Base-by-base conservation (phyloP, 768 basidiomycete genomes). In the Kockovaella imperatae region DNA sequence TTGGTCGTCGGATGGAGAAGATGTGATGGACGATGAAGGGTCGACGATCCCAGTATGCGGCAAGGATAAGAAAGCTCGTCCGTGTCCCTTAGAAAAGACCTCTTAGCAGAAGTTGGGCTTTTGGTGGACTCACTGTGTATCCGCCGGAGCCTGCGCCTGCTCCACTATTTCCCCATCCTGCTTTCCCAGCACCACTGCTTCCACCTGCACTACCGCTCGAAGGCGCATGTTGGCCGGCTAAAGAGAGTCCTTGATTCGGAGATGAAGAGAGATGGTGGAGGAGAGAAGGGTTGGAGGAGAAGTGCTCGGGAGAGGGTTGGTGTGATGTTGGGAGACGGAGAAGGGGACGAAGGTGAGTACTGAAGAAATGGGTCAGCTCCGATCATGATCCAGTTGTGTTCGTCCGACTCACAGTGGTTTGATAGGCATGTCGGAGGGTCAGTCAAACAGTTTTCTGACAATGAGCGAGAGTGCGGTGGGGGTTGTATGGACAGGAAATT, bases 341-440 rank as follows among this genome's bases (percentile, higher is more conserved):
- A 36, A 67, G 53, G 1, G 68, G 68, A 20, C 68, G 68, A 46
- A 70, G 53, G 60, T 70, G 68, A 35, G 62, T 54, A 38, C 66
- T 70, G 53, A 7, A 14, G 24, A 28, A 7, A 10, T 10, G 24
- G 15, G 31, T 47, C 14, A 42, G 41, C 25, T 28, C 10, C n/a
- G 32, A 23, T 51, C 24, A 43, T 11, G 6, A 1, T 20, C 10
- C 18, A 10, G 7, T 14, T 15, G 2, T 23, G 20, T 18, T 10
- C 1, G 7, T n/a, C 11, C 4, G 15, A 45, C 55, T 24, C 41
- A 53, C 55, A 56, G 34, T 6, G 55, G 47, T 53, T 52, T 52
- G 10, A 25, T 53, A 28, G 42, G 55, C 55, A 52, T 56, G 7
- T 39, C 49, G 50, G 15, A 5, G 21, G 7, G 25, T 42, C 6